Evolutionary conservation across 2,329 filamentous ascomycete species (phyloP).

Genomic region (Bipolaris zeicola): DNA sequence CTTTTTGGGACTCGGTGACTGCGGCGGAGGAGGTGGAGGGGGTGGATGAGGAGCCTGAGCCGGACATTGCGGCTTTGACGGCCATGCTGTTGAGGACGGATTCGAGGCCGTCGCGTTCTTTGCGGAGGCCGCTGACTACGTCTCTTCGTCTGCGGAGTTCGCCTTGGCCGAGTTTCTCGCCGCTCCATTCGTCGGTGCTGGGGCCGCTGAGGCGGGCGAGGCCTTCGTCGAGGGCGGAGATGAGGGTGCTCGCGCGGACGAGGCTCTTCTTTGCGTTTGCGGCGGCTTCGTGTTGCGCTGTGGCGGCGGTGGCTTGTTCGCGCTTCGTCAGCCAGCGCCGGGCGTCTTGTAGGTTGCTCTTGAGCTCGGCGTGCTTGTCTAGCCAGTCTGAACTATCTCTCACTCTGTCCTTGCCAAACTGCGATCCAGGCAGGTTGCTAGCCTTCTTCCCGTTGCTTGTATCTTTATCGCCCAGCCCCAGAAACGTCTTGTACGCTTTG

Average conservation of each 20-base stretch:
- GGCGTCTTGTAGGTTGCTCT: conserved; percentile 71
- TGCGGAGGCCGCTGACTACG: conserved; percentile 69
- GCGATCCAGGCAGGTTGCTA: conserved; percentile 38
- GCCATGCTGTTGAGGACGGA: conserved; percentile 70
- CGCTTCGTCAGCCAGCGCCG: conserved; percentile 68
- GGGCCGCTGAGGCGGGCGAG: conserved; percentile 52
- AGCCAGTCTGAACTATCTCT: conserved; percentile 67
- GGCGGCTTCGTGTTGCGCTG: conserved; percentile 69
- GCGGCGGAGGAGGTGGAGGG: conserved; percentile 41
- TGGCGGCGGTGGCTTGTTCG: conserved; percentile 65
- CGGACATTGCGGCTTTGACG: conserved; percentile 54
- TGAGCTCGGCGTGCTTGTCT: conserved; percentile 76
- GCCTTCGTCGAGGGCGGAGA: conserved; percentile 69
- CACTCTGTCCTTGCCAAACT: conserved; percentile 52
- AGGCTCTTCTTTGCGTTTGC: conserved; percentile 77
- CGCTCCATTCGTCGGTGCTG: conserved; percentile 47
- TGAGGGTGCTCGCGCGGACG: conserved; percentile 68
- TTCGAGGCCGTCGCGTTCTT: conserved; percentile 78
- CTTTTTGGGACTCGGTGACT: conserved; percentile 44
- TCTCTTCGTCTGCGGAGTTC: conserved; percentile 75
- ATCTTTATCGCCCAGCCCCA: conserved; percentile 61
- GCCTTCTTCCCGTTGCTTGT: conserved; percentile 25
- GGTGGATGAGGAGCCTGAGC: conserved; percentile 43
- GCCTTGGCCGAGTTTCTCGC: conserved; percentile 68
- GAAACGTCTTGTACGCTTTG: conserved; percentile 72